Evolutionary conservation across 176 grass and related monocot genomes (phyloP).

Genomic region (Coix lacrymajobi): DNA sequence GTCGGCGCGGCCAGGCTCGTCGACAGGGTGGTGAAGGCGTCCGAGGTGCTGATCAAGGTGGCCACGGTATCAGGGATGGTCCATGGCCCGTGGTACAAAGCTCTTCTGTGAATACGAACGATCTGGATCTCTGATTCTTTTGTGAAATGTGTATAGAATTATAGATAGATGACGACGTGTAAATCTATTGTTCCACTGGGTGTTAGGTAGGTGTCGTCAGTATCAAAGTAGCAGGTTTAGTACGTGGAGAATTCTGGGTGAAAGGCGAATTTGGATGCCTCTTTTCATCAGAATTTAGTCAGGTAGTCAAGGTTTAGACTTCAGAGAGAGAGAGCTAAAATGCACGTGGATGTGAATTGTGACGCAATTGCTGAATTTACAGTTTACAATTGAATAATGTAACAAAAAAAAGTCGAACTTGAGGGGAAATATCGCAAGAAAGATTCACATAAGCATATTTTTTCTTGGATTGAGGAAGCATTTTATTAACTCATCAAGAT

Average conservation of each 20-base stretch:
- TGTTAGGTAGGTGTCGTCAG: not conserved
- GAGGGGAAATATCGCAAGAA: too few species aligned
- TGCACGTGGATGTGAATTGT: conserved; percentile 3
- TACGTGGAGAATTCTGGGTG: not conserved
- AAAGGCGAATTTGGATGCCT: conserved; percentile 28
- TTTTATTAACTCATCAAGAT: too few species aligned
- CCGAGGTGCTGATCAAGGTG: conserved; percentile 44
- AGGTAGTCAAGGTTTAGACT: not conserved
- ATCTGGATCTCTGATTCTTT: not conserved
- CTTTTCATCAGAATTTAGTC: conserved; percentile 22
- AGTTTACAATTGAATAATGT: too few species aligned
- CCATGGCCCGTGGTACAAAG: conserved; percentile 70
- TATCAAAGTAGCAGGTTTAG: not conserved
- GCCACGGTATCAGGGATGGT: conserved; percentile 51
- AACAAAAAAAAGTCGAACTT: too few species aligned
- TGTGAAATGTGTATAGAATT: conserved; percentile 31
- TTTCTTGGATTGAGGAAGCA: too few species aligned
- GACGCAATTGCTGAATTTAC: not conserved
- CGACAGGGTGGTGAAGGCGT: conserved; percentile 30
- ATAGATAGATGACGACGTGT: not conserved
- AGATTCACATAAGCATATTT: too few species aligned
- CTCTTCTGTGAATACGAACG: conserved; percentile 44
- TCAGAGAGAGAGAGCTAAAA: not conserved
- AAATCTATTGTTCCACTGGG: conserved; percentile 15
- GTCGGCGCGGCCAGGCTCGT: conserved; percentile 41